Conservation (phyloP, 306 rosid species). For the Dicorynia guianensis region DNA sequence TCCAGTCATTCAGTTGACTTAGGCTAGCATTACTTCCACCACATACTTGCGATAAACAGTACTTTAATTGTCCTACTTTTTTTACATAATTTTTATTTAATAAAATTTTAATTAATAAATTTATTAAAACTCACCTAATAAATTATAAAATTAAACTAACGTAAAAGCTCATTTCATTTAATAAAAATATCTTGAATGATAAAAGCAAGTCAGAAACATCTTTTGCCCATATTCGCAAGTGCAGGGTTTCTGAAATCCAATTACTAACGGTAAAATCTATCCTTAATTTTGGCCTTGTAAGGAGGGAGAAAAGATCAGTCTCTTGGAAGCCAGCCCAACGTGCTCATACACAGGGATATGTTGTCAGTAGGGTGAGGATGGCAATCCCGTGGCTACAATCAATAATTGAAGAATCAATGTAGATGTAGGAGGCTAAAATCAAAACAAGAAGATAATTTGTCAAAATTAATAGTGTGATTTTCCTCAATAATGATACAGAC, state of each 20-base stretch:
- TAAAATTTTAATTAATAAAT: no score
- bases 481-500: not conserved
- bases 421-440: not conserved
- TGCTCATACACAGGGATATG: no score
- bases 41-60: no score
- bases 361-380: no score
- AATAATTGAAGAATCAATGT: conserved; percentile 2
- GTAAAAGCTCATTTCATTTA: no score
- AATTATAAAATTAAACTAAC: no score
- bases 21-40: no score
- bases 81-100: no score
- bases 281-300: not conserved
- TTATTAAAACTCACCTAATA: no score
- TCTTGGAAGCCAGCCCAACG: not conserved
- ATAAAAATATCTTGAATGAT: no score
- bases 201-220: not conserved
- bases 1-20: no score
- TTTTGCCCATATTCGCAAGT: not conserved
- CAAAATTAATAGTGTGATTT: not conserved
- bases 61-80: no score
- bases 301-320: not conserved
- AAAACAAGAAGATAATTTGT: not conserved
- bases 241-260: conserved; percentile 1
- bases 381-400: not conserved
- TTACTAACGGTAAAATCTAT: not conserved